These are phyloP conservation scores for Myxozyma monticola DNA, from an alignment of 805 yeast genomes.

Conservation along the genomic window DNA sequence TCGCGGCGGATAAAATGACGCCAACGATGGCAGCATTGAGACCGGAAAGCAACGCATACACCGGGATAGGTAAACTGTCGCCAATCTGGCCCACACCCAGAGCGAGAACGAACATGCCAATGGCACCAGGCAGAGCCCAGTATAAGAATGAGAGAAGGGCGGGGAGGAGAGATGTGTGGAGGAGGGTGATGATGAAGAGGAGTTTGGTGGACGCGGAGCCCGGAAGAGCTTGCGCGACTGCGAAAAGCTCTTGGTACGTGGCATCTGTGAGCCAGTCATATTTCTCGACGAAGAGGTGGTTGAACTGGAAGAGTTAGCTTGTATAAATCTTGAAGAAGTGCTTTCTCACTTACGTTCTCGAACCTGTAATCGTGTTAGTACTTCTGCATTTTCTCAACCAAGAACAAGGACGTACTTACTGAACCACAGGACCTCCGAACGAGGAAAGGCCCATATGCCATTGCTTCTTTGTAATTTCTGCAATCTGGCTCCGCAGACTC, in stretches of 20 bases:
- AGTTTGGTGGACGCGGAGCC: constrained; percentile 29
- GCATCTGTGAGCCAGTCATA: constrained; percentile 22
- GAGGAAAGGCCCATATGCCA: constrained; percentile 28
- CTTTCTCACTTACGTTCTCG: constrained; percentile 10
- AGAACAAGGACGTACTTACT: too few species aligned
- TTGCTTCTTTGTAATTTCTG: constrained; percentile 21
- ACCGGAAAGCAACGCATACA: constrained; percentile 23
- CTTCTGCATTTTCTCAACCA: too few species aligned
- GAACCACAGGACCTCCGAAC: constrained; percentile 26
- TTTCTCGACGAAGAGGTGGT: constrained; percentile 19
- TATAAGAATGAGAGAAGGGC: constrained; percentile 21
- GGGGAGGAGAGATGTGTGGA: constrained; percentile 19
- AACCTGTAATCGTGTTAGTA: too few species aligned
- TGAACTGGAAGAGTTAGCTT: too few species aligned
- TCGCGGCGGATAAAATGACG: constrained; percentile 24
- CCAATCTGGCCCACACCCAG: constrained; percentile 23
- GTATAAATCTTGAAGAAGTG: too few species aligned
- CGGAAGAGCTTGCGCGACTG: constrained; percentile 25
- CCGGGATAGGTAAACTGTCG: constrained; percentile 20
- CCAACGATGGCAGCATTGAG: constrained; percentile 27
- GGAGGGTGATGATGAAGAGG: constrained; percentile 22
- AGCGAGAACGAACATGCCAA: constrained; percentile 25
- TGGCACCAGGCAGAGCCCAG: constrained; percentile 29
- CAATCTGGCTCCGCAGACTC: constrained; percentile 3
- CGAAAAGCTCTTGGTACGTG: constrained; percentile 26